Conservation (phyloP, 1,284 basidiomycete genomes). For the Agaricales sp. region DNA sequence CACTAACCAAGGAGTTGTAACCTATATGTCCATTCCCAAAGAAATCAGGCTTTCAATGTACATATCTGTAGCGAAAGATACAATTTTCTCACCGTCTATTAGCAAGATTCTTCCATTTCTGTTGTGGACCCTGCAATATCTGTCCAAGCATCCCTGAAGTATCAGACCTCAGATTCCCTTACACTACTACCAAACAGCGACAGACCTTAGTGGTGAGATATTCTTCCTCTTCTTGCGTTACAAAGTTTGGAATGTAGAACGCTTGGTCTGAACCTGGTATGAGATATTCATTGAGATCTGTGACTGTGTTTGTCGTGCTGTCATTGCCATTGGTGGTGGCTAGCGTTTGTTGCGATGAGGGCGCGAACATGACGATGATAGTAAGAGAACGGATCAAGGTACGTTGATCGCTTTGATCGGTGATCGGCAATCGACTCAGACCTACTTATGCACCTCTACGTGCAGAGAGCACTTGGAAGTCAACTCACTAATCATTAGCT, state of each 20-base stretch:
- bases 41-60: neutral
- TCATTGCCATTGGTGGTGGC: neutral
- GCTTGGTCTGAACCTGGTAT: neutral
- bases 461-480: neutral
- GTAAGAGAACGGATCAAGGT: neutral
- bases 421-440: neutral
- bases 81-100: neutral
- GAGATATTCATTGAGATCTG: neutral
- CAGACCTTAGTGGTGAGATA: neutral
- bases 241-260: neutral
- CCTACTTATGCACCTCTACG: neutral
- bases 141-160: no score
- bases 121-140: no score
- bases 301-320: neutral
- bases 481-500: neutral
- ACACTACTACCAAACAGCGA: no score
- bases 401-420: neutral
- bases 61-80: neutral
- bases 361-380: no score
- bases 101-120: no score
- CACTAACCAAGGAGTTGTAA: neutral
- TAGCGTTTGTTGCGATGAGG: no score
- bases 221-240: neutral
- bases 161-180: no score
- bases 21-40: neutral